A percentile compares a stretch with the other conserved stretches of the same genome.
These are phyloP conservation scores for Starmerella sirachaensis DNA, from an alignment of 805 yeast genomes.

Conservation along the genomic window DNA sequence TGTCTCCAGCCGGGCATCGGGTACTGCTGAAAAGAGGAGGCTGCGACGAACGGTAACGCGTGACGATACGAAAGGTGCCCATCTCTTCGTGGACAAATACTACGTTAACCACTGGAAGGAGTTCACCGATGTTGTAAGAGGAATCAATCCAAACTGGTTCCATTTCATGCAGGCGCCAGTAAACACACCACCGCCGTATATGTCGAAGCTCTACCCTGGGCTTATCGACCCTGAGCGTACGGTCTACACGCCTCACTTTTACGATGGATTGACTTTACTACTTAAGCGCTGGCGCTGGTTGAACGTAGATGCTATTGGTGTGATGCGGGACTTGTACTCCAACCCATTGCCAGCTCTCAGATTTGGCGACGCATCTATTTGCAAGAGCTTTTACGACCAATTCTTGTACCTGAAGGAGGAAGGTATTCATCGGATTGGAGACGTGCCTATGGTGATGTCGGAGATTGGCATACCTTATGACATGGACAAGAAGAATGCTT, in stretches of 20 bases:
- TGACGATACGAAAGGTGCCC: too few relatives aligned
- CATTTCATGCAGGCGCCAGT: slow-evolving; percentile 74
- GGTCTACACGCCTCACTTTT: slow-evolving; percentile 77
- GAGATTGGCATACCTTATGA: slow-evolving; percentile 98
- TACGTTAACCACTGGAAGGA: slow-evolving; percentile 51
- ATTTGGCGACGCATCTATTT: slow-evolving; percentile 64
- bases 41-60: neutral
- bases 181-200: slow-evolving; percentile 58
- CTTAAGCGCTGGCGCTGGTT: slow-evolving; percentile 74
- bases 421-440: slow-evolving; percentile 49
- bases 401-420: slow-evolving; percentile 56
- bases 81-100: slow-evolving; percentile 40
- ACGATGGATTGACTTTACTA: slow-evolving; percentile 90
- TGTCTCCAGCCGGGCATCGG: too few relatives aligned
- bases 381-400: slow-evolving; percentile 61
- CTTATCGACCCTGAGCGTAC: slow-evolving; percentile 32
- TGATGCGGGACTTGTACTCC: slow-evolving; percentile 62
- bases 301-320: slow-evolving; percentile 83
- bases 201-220: slow-evolving; percentile 40
- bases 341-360: slow-evolving; percentile 60
- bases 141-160: slow-evolving; percentile 36
- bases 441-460: slow-evolving; percentile 64
- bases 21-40: neutral
- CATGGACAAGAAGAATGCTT: slow-evolving; percentile 74
- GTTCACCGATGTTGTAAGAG: slow-evolving; percentile 41